These are phyloP conservation scores for Dispira simplex DNA, from an alignment of 192 early-diverging fungal species.

Conservation along the genomic window DNA sequence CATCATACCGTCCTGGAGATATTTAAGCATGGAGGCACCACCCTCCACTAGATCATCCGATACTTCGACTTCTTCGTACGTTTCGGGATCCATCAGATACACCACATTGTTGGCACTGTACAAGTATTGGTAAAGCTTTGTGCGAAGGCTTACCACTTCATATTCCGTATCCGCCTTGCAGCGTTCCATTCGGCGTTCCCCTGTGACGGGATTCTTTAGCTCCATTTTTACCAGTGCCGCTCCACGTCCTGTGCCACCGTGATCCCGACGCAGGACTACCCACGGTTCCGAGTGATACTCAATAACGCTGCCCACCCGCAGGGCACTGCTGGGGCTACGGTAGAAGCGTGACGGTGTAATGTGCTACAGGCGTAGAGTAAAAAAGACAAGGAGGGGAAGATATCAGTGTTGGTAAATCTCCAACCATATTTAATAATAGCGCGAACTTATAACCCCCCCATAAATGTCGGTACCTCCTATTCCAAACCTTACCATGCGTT, in stretches of 20 bases:
- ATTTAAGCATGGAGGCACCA: slow-evolving; percentile 24
- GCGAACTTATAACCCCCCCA: too few relatives aligned
- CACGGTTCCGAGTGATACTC: slow-evolving; percentile 46
- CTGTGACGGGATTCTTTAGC: slow-evolving; percentile 46
- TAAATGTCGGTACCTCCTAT: too few relatives aligned
- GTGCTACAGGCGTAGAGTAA: too few relatives aligned
- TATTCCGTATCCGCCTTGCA: slow-evolving; percentile 52
- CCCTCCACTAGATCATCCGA: slow-evolving; percentile 35
- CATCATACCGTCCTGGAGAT: slow-evolving; percentile 34
- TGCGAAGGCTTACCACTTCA: slow-evolving; percentile 52
- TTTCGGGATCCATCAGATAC: slow-evolving; percentile 51
- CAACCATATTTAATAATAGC: too few relatives aligned
- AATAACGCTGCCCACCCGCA: slow-evolving; percentile 54
- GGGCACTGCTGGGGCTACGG: slow-evolving; percentile 15
- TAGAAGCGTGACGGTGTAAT: background rate
- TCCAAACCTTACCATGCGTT: too few relatives aligned
- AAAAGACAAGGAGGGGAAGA: too few relatives aligned
- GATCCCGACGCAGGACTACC: slow-evolving; percentile 45
- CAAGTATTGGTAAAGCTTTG: slow-evolving; percentile 52
- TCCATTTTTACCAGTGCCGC: slow-evolving; percentile 51
- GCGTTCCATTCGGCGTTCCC: slow-evolving; percentile 39
- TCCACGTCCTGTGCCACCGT: slow-evolving; percentile 51
- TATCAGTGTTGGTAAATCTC: too few relatives aligned
- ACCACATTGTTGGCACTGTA: slow-evolving; percentile 45
- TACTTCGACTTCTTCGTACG: slow-evolving; percentile 56